phyloP scores from a whole-genome alignment of 202 grass and related monocot species.

The Dendrocalamus latiflorus region DNA sequence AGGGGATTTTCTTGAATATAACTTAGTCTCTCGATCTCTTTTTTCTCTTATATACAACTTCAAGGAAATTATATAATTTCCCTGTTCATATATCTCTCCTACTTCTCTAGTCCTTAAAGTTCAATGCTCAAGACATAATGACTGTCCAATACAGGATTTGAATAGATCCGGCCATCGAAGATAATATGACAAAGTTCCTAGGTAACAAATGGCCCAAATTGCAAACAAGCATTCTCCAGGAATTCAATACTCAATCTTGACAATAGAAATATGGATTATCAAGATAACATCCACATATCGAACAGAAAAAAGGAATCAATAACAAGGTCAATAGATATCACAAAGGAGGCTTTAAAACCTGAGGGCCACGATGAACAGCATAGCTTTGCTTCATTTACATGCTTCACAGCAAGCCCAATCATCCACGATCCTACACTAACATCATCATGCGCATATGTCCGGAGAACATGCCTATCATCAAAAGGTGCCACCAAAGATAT shows the following conservation, averaged over 20 bases:
- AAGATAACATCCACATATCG: neutral
- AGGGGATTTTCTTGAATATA: too few species aligned
- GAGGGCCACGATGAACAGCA: constrained; percentile 96
- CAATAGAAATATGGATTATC: constrained; percentile 1
- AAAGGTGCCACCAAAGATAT: constrained; percentile 9
- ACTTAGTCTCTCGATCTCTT: too few species aligned
- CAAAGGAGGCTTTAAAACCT: too few species aligned
- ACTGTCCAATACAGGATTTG: too few species aligned
- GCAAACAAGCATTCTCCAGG: neutral
- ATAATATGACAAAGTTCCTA: neutral
- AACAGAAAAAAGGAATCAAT: neutral
- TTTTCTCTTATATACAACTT: too few species aligned
- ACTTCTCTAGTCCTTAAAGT: too few species aligned
- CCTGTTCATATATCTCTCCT: neutral
- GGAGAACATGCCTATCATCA: constrained; percentile 59
- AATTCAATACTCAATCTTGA: constrained; percentile 3
- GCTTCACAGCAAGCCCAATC: constrained; percentile 87
- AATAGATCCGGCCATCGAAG: neutral
- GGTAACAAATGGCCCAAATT: neutral
- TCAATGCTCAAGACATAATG: too few species aligned
- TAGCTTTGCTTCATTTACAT: constrained; percentile 93
- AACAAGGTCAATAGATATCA: constrained; percentile 1
- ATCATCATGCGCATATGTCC: constrained; percentile 88
- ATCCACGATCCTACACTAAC: too few species aligned
- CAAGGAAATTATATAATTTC: neutral